A percentile compares a stretch with the other conserved stretches of the same genome.
These are phyloP conservation scores for Moesziomyces sp. DNA, from an alignment of 1,284 basidiomycete genomes.

Conservation along the genomic window DNA sequence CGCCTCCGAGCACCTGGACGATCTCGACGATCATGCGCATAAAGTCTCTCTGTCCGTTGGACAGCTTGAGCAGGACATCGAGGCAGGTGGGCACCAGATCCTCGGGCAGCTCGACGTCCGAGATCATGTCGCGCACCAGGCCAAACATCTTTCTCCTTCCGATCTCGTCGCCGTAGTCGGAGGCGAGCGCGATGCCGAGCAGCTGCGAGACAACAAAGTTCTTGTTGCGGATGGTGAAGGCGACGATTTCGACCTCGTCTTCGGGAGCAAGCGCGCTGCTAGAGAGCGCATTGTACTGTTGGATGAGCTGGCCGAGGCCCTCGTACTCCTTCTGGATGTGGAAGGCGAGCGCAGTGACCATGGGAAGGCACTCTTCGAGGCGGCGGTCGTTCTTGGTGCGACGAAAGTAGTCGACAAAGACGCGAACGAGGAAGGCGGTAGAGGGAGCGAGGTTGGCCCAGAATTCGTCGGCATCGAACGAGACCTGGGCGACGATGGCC, in stretches of 20 bases:
- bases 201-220: constrained; percentile 85
- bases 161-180: constrained; percentile 95
- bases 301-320: constrained; percentile 45
- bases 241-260: constrained; percentile 46
- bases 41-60: constrained; percentile 86
- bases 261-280: constrained; percentile 28
- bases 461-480: constrained; percentile 78
- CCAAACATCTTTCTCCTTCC: constrained; percentile 88
- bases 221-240: constrained; percentile 63
- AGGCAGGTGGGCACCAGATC: constrained; percentile 82
- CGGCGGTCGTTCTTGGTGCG: constrained; percentile 73
- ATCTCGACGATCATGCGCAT: constrained; percentile 94
- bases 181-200: constrained; percentile 80
- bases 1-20: constrained; percentile 72
- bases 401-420: constrained; percentile 85
- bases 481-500: constrained; percentile 72
- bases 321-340: constrained; percentile 76
- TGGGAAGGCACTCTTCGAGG: constrained; percentile 82
- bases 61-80: constrained; percentile 86
- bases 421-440: constrained; percentile 83
- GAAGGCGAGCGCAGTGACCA: constrained; percentile 89
- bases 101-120: constrained; percentile 81
- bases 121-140: constrained; percentile 71
- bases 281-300: constrained; percentile 41
- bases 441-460: constrained; percentile 84